Conservation (phyloP, 345 rosid species). For the Clarkia xantiana region DNA sequence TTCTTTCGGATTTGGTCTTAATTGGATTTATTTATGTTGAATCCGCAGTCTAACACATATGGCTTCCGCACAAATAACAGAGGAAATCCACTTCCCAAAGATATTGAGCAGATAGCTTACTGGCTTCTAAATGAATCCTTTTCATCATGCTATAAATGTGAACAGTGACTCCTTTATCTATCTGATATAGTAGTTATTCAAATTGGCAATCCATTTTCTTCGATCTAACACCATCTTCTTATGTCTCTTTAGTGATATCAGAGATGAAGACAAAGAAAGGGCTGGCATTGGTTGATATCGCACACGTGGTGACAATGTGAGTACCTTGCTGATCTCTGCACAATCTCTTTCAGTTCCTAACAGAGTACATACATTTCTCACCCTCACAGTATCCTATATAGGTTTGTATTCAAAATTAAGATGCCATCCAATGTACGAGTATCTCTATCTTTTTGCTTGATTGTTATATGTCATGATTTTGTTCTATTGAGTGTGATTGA, state of each 20-base stretch:
- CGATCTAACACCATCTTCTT: constrained; percentile 3
- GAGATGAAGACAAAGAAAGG: constrained; percentile 81
- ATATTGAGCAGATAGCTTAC: constrained; percentile 69
- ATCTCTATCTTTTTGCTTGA: background rate
- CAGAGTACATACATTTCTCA: too few species aligned
- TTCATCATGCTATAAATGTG: constrained; percentile 58
- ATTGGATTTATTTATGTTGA: background rate
- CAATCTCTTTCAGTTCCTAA: too few species aligned
- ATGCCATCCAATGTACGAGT: constrained; percentile 80
- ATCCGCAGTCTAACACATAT: constrained; percentile 85
- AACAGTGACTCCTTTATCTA: background rate
- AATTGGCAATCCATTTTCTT: constrained; percentile 1
- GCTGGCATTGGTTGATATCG: constrained; percentile 78
- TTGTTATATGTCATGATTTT: background rate
- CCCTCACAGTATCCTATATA: constrained; percentile 9
- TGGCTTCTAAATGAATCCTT: constrained; percentile 90
- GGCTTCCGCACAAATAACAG: constrained; percentile 75
- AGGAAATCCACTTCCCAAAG: constrained; percentile 96
- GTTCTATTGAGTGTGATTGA: too few species aligned
- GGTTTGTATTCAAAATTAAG: constrained; percentile 85
- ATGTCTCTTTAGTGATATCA: constrained; percentile 42
- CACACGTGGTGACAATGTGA: constrained; percentile 81
- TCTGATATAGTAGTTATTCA: background rate
- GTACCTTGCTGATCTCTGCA: constrained; percentile 9
- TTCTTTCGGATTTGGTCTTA: too few species aligned